A percentile compares a stretch with the other conserved stretches of the same genome.
Evolutionary conservation across 331 rosid genomes (phyloP).

Genomic region (Rhamnella rubrinervis): DNA sequence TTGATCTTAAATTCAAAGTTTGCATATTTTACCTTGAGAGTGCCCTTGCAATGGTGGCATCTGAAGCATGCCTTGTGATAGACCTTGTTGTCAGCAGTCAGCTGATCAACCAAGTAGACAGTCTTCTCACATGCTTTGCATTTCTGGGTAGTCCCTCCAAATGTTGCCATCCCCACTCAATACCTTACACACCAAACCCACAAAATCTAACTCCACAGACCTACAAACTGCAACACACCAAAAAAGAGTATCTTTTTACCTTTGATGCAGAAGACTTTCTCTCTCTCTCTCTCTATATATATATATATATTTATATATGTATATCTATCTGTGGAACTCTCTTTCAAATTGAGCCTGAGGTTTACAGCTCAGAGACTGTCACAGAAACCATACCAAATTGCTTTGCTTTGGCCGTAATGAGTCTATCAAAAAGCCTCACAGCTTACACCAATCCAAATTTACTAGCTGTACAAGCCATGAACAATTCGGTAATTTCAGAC

Average conservation of each 20-base stretch:
- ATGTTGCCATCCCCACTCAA: constrained; percentile 55
- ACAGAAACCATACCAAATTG: constrained; percentile 28
- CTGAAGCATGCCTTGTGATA: constrained; percentile 92
- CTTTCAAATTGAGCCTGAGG: constrained; percentile 27
- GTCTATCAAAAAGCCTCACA: constrained; percentile 13
- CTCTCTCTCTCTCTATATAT: not conserved
- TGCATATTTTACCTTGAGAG: constrained; percentile 68
- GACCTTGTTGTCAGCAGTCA: constrained; percentile 78
- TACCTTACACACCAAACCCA: constrained; percentile 8
- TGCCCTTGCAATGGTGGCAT: constrained; percentile 96
- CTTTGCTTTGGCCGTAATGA: constrained; percentile 15
- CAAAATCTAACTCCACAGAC: constrained; percentile 7
- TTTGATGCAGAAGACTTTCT: constrained; percentile 7
- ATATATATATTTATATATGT: not conserved
- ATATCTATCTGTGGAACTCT: not conserved
- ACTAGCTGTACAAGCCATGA: constrained; percentile 34
- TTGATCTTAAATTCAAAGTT: not conserved
- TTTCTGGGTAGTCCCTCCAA: constrained; percentile 90
- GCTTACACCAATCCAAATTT: constrained; percentile 29
- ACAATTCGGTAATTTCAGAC: constrained; percentile 23
- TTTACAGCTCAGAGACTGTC: constrained; percentile 42
- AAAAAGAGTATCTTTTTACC: not conserved
- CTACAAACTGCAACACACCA: not conserved
- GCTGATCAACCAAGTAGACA: constrained; percentile 90
- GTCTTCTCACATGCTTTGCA: constrained; percentile 89